Conservation (phyloP, 345 rosid species). For the Geranium brycei region DNA sequence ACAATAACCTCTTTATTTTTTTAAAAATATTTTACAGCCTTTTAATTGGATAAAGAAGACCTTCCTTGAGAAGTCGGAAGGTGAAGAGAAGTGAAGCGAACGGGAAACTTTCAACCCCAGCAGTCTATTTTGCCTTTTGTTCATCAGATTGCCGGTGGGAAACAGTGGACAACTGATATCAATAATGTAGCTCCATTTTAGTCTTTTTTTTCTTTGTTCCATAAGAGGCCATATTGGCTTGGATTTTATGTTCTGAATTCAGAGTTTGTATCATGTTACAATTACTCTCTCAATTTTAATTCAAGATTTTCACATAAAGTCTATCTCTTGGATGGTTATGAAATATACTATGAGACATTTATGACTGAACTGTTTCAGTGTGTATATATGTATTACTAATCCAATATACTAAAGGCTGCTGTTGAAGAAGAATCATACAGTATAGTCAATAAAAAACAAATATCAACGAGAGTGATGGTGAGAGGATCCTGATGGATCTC, state of each 20-base stretch:
- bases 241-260: not conserved
- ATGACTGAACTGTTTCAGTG: no score
- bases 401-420: no score
- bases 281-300: not conserved
- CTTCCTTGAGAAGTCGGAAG: slow-evolving; percentile 46
- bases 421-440: no score
- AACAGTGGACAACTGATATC: slow-evolving; percentile 4
- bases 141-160: slow-evolving; percentile 10
- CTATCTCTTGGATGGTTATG: not conserved
- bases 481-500: no score
- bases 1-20: not conserved
- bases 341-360: no score
- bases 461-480: no score
- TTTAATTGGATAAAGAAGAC: slow-evolving; percentile 87
- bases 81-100: slow-evolving; percentile 12
- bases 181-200: slow-evolving; percentile 17
- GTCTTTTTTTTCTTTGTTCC: slow-evolving; percentile 2
- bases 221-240: slow-evolving; percentile 13
- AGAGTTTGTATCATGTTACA: not conserved
- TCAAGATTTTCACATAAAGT: not conserved
- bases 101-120: slow-evolving; percentile 4
- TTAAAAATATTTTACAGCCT: slow-evolving; percentile 37
- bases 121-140: slow-evolving; percentile 3
- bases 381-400: no score
- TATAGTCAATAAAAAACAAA: no score